phyloP scores from a whole-genome alignment of 495 filamentous ascomycete genomes.

The Podospora appendiculata region DNA sequence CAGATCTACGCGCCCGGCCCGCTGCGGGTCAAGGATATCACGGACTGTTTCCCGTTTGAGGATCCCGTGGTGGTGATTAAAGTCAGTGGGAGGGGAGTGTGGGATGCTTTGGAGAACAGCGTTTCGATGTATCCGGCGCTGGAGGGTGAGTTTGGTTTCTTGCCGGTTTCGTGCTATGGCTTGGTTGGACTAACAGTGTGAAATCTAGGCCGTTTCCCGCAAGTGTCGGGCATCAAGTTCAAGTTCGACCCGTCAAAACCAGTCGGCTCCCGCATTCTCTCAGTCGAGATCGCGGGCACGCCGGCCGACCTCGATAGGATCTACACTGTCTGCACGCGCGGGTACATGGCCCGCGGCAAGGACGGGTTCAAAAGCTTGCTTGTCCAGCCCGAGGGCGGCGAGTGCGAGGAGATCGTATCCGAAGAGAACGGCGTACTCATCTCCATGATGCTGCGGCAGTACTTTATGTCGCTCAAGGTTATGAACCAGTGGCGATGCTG shows the following conservation, averaged over 20 bases:
- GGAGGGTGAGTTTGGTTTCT: slow-evolving; percentile 46
- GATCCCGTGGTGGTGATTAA: slow-evolving; percentile 78
- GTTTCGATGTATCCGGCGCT: slow-evolving; percentile 72
- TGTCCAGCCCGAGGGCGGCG: slow-evolving; percentile 59
- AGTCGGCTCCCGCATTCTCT: slow-evolving; percentile 52
- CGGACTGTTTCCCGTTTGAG: slow-evolving; percentile 83
- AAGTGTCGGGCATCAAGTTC: slow-evolving; percentile 75
- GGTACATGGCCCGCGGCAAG: slow-evolving; percentile 82
- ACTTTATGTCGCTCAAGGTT: slow-evolving; percentile 77
- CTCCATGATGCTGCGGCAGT: slow-evolving; percentile 76
- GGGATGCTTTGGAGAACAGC: slow-evolving; percentile 74
- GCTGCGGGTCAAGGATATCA: slow-evolving; percentile 66
- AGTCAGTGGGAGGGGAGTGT: slow-evolving; percentile 56
- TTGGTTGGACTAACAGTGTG: neutral
- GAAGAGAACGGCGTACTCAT: slow-evolving; percentile 85
- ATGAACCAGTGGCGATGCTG: slow-evolving; percentile 66
- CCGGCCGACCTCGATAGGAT: slow-evolving; percentile 50
- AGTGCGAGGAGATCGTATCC: slow-evolving; percentile 65
- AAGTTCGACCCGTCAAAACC: slow-evolving; percentile 55
- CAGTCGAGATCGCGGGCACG: slow-evolving; percentile 49
- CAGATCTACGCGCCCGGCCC: slow-evolving; percentile 80
- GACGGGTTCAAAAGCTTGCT: slow-evolving; percentile 71
- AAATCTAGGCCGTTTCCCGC: slow-evolving; percentile 51
- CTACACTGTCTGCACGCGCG: slow-evolving; percentile 68
- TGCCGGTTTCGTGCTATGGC: neutral